phyloP scores from a whole-genome alignment of 345 rosid species.

The Acer negundo region DNA sequence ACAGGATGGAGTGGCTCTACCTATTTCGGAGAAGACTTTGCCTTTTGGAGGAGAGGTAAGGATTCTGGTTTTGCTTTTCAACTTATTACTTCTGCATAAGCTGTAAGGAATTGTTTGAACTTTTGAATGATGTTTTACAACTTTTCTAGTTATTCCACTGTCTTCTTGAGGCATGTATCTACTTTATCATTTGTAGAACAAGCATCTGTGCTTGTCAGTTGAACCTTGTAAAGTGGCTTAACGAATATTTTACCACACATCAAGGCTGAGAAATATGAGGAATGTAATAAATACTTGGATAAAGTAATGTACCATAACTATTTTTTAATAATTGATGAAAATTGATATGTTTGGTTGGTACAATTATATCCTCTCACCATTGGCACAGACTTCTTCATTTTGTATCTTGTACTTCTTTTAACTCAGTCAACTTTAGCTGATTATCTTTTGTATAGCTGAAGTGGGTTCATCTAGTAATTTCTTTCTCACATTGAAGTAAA shows the following conservation, averaged over 20 bases:
- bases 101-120: constrained; percentile 12
- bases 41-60: constrained; percentile 96
- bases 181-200: neutral
- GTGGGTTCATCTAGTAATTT: constrained; percentile 10
- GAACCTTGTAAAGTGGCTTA: neutral
- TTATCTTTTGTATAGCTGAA: constrained; percentile 15
- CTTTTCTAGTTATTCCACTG: neutral
- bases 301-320: neutral
- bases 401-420: neutral
- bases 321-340: neutral
- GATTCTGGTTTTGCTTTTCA: constrained; percentile 26
- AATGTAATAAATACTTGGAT: neutral
- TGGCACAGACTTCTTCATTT: neutral
- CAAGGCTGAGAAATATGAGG: neutral
- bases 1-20: constrained; percentile 95
- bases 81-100: constrained; percentile 11
- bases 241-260: neutral
- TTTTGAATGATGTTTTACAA: constrained; percentile 9
- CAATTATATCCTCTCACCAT: neutral
- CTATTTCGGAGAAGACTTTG: constrained; percentile 85
- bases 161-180: neutral
- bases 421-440: neutral
- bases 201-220: neutral
- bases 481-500: neutral
- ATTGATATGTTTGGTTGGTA: neutral